phyloP scores from a whole-genome alignment of 2,329 filamentous ascomycete species.

The Aspergillus texensis region DNA sequence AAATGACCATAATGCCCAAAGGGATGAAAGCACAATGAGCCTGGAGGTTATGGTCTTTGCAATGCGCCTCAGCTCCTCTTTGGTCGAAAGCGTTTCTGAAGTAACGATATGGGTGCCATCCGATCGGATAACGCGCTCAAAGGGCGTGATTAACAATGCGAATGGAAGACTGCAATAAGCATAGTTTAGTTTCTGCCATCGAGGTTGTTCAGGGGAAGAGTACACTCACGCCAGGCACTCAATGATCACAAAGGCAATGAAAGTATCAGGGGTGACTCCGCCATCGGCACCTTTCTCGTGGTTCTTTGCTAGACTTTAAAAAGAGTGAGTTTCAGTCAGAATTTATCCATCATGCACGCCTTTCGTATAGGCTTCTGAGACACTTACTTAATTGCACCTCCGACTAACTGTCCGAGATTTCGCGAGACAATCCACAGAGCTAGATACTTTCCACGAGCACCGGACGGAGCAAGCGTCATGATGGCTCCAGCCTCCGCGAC shows the following conservation, averaged over 20 bases:
- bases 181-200: no score
- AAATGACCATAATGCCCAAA: slow-evolving; percentile 53
- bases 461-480: slow-evolving; percentile 52
- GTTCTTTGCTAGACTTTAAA: slow-evolving; percentile 40
- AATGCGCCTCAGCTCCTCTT: slow-evolving; percentile 46
- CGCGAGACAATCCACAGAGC: slow-evolving; percentile 53
- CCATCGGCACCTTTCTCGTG: slow-evolving; percentile 39
- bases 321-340: neutral
- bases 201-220: no score
- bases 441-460: slow-evolving; percentile 52
- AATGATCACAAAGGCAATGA: slow-evolving; percentile 52
- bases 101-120: slow-evolving; percentile 49
- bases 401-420: slow-evolving; percentile 52
- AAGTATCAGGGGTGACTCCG: slow-evolving; percentile 49
- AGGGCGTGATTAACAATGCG: slow-evolving; percentile 50
- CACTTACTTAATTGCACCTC: slow-evolving; percentile 50
- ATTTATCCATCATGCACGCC: neutral
- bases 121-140: slow-evolving; percentile 50
- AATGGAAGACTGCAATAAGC: slow-evolving; percentile 41
- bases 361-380: neutral
- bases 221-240: slow-evolving; percentile 46
- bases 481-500: slow-evolving; percentile 54
- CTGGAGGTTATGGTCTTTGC: slow-evolving; percentile 42
- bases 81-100: slow-evolving; percentile 45
- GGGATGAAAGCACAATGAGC: slow-evolving; percentile 42